phyloP scores from a whole-genome alignment of 1,284 basidiomycete genomes.

The Cryptococcus sp. region DNA sequence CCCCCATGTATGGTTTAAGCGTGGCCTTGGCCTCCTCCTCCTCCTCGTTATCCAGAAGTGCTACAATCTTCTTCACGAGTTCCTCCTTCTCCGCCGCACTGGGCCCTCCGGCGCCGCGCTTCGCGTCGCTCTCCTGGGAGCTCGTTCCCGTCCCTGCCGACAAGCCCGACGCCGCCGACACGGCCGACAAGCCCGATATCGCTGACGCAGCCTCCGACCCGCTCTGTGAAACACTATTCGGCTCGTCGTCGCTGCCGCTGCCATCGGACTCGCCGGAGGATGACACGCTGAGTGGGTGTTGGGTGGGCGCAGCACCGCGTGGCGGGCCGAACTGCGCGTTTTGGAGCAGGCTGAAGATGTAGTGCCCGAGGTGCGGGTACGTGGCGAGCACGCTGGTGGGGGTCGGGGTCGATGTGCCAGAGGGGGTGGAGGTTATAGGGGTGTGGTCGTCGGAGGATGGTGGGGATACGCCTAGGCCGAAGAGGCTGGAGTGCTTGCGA shows the following conservation, averaged over 20 bases:
- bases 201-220: not conserved
- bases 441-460: too few relatives aligned
- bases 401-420: conserved; percentile 6
- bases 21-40: conserved; percentile 77
- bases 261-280: conserved; percentile 44
- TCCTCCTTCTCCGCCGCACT: conserved; percentile 42
- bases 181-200: not conserved
- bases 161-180: not conserved
- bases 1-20: conserved; percentile 65
- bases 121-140: conserved; percentile 3
- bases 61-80: conserved; percentile 66
- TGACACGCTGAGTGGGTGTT: conserved; percentile 46
- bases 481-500: too few relatives aligned
- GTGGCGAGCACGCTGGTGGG: conserved; percentile 26
- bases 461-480: too few relatives aligned
- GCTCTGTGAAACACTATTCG: not conserved
- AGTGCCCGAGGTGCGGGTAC: conserved; percentile 43
- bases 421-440: not conserved
- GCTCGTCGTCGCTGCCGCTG: conserved; percentile 22
- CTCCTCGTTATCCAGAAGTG: conserved; percentile 70
- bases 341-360: conserved; percentile 40
- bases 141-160: not conserved
- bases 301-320: conserved; percentile 11
- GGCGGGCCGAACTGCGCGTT: conserved; percentile 23
- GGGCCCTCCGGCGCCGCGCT: not conserved